These are phyloP conservation scores for Leccinum ochraceum DNA, from an alignment of 768 basidiomycete species.

Conservation along the genomic window DNA sequence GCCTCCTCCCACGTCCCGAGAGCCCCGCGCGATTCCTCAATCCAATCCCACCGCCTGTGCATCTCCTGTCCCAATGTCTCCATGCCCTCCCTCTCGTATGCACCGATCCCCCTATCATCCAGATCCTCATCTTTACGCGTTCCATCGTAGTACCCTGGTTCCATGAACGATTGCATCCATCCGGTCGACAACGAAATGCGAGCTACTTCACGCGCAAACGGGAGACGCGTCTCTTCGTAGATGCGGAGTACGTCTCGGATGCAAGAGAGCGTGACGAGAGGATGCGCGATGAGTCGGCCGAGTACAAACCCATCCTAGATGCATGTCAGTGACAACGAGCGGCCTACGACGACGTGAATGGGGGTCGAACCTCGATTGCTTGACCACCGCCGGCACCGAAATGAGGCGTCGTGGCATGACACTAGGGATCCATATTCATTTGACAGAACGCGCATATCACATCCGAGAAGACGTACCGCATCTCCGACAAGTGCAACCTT, in stretches of 20 bases:
- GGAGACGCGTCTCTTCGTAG: constrained; percentile 18
- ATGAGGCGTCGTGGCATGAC: constrained; percentile 30
- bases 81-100: constrained; percentile 21
- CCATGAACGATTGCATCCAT: constrained; percentile 13
- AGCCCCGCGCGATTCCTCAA: constrained; percentile 9
- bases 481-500: constrained; percentile 52
- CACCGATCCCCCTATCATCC: constrained; percentile 11
- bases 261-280: constrained; percentile 9
- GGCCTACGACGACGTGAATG: background rate
- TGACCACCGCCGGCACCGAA: constrained; percentile 28
- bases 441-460: background rate
- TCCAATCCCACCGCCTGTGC: constrained; percentile 14
- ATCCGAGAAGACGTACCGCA: constrained; percentile 27
- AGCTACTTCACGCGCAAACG: constrained; percentile 16
- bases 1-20: constrained; percentile 21
- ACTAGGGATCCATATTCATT: constrained; percentile 1
- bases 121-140: constrained; percentile 5
- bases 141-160: constrained; percentile 26
- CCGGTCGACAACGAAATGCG: constrained; percentile 13
- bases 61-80: constrained; percentile 16
- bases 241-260: constrained; percentile 8
- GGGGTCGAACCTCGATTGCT: constrained; percentile 24
- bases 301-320: constrained; percentile 23
- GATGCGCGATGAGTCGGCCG: constrained; percentile 26
- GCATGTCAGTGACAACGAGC: background rate